Conservation (phyloP, 345 rosid species). For the Brassica nigra region DNA sequence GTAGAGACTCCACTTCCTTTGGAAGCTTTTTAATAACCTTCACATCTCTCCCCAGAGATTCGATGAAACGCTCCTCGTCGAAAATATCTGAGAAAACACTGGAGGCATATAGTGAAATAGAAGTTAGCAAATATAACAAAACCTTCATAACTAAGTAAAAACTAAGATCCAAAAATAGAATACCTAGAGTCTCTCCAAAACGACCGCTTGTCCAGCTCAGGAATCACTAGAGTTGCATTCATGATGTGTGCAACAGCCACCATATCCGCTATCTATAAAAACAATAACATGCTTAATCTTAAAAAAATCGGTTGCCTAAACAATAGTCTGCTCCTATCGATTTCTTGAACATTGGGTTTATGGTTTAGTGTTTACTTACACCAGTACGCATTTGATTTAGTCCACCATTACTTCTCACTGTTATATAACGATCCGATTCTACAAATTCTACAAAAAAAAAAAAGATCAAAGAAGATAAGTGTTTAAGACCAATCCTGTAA, state of each 20-base stretch:
- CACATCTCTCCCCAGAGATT: conserved; percentile 62
- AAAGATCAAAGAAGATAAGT: background rate
- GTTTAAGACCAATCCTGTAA: background rate
- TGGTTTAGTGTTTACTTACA: conserved; percentile 52
- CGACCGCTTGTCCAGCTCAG: conserved; percentile 80
- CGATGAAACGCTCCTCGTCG: conserved; percentile 71
- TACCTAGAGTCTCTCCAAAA: conserved; percentile 96
- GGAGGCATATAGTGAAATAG: conserved; percentile 40
- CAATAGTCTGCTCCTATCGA: too few relatives aligned
- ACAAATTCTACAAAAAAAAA: conserved; percentile 48
- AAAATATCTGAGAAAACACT: conserved; percentile 83
- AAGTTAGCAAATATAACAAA: conserved; percentile 18
- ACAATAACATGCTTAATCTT: background rate
- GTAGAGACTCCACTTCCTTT: conserved; percentile 63
- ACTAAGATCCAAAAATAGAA: background rate
- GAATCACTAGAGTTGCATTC: conserved; percentile 92
- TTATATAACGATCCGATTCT: conserved; percentile 59
- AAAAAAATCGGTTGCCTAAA: too few relatives aligned
- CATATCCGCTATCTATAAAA: conserved; percentile 78
- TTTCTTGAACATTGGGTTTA: background rate
- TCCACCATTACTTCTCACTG: conserved; percentile 94
- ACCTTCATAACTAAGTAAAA: background rate
- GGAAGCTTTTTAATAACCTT: conserved; percentile 76
- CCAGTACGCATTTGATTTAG: conserved; percentile 98
- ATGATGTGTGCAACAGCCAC: conserved; percentile 86